Conservation (phyloP, 2,329 filamentous ascomycete genomes). For the Pseudogymnoascus sp. region DNA sequence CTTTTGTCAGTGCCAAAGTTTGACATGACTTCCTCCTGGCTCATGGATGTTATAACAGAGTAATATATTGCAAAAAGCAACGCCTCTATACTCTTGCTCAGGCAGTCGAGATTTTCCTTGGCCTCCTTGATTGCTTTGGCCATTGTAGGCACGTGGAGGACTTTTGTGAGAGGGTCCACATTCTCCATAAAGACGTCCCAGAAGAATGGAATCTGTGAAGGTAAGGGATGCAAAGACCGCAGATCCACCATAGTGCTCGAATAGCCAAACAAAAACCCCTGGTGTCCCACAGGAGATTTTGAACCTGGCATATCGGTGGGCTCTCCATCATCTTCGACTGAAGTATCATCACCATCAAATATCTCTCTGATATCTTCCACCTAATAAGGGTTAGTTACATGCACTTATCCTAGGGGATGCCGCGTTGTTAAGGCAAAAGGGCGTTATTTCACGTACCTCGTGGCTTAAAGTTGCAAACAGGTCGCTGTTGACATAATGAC, state of each 20-base stretch:
- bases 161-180: constrained; percentile 63
- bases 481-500: constrained; percentile 68
- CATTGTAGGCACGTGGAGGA: constrained; percentile 61
- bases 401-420: not conserved
- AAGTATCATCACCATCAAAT: constrained; percentile 21
- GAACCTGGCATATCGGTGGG: constrained; percentile 17
- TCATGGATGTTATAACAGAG: constrained; percentile 37
- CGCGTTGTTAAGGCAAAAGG: not conserved
- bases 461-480: constrained; percentile 64
- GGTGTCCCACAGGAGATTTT: constrained; percentile 41
- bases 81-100: constrained; percentile 37
- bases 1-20: constrained; percentile 35
- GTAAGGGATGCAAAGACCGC: constrained; percentile 52
- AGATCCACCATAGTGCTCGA: constrained; percentile 62
- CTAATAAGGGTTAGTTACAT: not conserved
- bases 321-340: constrained; percentile 17
- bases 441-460: constrained; percentile 43
- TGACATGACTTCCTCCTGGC: constrained; percentile 20
- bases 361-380: constrained; percentile 27
- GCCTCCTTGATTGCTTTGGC: constrained; percentile 53
- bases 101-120: constrained; percentile 47
- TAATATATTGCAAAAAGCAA: constrained; percentile 50
- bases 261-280: constrained; percentile 65
- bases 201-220: constrained; percentile 55
- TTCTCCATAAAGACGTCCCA: constrained; percentile 67